A percentile compares a stretch with the other conserved stretches of the same genome.
Conservation (phyloP, 1,139 yeast species). For the Pichia sp. region DNA sequence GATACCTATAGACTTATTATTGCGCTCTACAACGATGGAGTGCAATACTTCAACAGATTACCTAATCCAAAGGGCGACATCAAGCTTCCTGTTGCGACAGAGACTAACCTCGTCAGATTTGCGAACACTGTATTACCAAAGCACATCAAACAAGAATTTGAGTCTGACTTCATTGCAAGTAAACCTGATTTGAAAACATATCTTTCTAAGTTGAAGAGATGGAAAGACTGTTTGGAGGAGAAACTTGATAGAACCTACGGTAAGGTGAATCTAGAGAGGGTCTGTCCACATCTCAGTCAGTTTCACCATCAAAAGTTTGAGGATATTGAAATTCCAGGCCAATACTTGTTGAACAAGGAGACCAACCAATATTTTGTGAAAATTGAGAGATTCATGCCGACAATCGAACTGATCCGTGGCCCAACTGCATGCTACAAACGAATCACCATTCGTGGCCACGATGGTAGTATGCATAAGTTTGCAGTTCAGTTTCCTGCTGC, state of each 20-base stretch:
- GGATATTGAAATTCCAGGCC: conserved; percentile 97
- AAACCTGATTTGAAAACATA: conserved; percentile 89
- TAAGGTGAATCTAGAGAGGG: conserved; percentile 73
- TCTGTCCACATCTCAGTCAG: conserved; percentile 92
- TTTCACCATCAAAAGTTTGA: conserved; percentile 98
- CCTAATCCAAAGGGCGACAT: conserved; percentile 86
- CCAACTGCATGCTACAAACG: conserved; percentile 90
- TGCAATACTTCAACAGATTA: conserved; percentile 75
- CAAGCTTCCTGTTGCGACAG: conserved; percentile 84
- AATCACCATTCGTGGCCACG: conserved; percentile 85
- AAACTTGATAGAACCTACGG: conserved; percentile 78
- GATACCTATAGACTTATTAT: conserved; percentile 92
- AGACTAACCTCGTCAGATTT: conserved; percentile 78
- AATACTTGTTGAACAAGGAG: conserved; percentile 77
- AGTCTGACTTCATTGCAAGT: conserved; percentile 78
- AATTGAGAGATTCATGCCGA: conserved; percentile 87
- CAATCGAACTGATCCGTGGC: conserved; percentile 82
- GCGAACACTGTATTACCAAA: conserved; percentile 92
- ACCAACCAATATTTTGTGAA: conserved; percentile 76
- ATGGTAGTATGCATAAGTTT: conserved; percentile 85
- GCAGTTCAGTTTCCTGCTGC: conserved; percentile 98
- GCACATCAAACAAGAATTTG: conserved; percentile 84
- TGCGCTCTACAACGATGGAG: conserved; percentile 89
- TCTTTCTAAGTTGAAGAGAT: conserved; percentile 70
- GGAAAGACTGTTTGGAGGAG: conserved; percentile 92